These are phyloP conservation scores for Leccinellum luteum DNA, from an alignment of 768 basidiomycete genomes.

Conservation along the genomic window DNA sequence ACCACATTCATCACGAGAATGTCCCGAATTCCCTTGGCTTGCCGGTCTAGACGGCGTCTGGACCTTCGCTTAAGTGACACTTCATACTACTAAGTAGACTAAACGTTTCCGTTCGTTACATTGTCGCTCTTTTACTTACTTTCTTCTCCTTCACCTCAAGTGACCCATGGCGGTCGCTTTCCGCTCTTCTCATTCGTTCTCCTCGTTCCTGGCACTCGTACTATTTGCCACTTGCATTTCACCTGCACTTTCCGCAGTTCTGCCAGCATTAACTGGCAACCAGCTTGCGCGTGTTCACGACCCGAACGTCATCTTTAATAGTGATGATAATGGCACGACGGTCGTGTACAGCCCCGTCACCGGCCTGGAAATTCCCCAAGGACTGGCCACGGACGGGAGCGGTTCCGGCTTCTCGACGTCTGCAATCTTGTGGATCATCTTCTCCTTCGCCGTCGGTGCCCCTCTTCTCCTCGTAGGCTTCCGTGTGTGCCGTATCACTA, in stretches of 20 bases:
- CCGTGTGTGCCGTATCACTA: conserved; percentile 54
- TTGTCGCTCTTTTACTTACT: conserved; percentile 9
- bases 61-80: not conserved
- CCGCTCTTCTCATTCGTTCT: conserved; percentile 18
- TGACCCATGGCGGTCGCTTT: conserved; percentile 27
- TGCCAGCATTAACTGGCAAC: conserved; percentile 1
- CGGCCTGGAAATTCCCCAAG: conserved; percentile 47
- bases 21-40: too few species aligned
- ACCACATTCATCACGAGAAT: not conserved
- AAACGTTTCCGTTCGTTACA: conserved; percentile 15
- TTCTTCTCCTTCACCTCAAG: conserved; percentile 2
- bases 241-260: conserved; percentile 9
- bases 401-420: conserved; percentile 47
- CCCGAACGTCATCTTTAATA: conserved; percentile 29
- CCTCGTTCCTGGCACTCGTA: conserved; percentile 12
- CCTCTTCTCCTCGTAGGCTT: conserved; percentile 58
- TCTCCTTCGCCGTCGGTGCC: conserved; percentile 48
- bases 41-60: not conserved
- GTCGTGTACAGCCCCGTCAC: conserved; percentile 46
- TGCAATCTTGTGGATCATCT: conserved; percentile 58
- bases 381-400: conserved; percentile 55
- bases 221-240: conserved; percentile 11
- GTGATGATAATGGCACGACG: conserved; percentile 34
- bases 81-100: not conserved
- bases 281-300: conserved; percentile 25